Evolutionary conservation across 2,329 filamentous ascomycete species (phyloP), one percentile per base, ranked within the genome.

Genomic region (Colletotrichum sp.): DNA sequence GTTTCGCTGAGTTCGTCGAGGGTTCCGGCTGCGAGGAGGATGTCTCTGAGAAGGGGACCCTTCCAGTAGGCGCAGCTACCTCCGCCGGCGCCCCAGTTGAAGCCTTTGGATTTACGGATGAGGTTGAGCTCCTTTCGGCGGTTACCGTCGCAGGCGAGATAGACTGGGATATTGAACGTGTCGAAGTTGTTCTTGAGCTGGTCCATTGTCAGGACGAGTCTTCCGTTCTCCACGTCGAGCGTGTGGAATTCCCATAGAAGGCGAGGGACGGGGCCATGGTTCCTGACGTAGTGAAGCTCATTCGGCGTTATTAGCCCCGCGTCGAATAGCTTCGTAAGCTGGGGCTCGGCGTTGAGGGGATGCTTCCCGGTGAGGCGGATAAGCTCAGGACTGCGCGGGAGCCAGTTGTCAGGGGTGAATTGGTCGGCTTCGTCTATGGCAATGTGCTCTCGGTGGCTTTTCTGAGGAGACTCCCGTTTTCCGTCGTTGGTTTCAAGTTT

Each of bases 301-400:
- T 88, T 89, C 1, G 88, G 88, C 1, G 89, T 90, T 74, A 89
- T 87, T 1, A 90, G 79, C 0, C 88, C 88, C 6, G 84, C 85
- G 0, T 87, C 82, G 69, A 85, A 87, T 0, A 90, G 83, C 14
- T 79, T 79, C 2, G 80, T 80, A 2, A 90, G 81, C 0, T 84
- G 75, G 0, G 87, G 80, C 78, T 90, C 89, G 4, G 84, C 87
- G 71, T 91, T 90, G 71, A 91, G 76, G 1, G 89, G 88, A 78
- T 90, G 88, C 59, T 89, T 89, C 5, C 89, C 88, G 1, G 88
- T 90, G 21, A 89, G 77, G 1, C 89, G 86, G 43, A 90, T 87
- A 6, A 90, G 82, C 30, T 87, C 78, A 1, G 82, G 80, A 2
- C 83, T 85, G 10, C 88, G 84, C 5, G 88, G 88, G 3, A 90